phyloP scores from a whole-genome alignment of 345 rosid genomes.

The Citrus cavaleriei region DNA sequence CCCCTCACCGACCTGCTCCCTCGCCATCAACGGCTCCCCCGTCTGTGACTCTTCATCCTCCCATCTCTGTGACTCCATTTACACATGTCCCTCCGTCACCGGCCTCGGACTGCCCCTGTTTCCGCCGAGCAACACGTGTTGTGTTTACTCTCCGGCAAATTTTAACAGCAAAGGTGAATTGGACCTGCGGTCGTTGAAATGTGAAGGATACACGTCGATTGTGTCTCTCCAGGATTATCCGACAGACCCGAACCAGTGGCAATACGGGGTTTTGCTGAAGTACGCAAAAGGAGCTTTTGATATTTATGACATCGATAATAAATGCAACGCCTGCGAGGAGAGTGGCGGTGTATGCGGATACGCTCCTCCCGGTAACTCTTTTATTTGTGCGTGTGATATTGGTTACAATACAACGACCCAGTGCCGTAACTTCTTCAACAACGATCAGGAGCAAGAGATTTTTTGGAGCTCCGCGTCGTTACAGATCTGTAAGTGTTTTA shows the following conservation, averaged over 20 bases:
- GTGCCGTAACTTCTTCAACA: constrained; percentile 24
- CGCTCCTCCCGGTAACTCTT: constrained; percentile 25
- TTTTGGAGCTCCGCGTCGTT: constrained; percentile 16
- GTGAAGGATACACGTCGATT: constrained; percentile 38
- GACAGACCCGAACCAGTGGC: constrained; percentile 39
- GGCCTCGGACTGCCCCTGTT: constrained; percentile 34
- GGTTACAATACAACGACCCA: constrained; percentile 36
- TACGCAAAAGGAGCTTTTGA: constrained; percentile 42
- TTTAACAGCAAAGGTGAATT: constrained; percentile 38
- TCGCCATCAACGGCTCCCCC: constrained; percentile 31
- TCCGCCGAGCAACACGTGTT: constrained; percentile 41
- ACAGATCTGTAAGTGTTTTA: constrained; percentile 20
- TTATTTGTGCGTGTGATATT: constrained; percentile 29
- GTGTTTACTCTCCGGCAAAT: constrained; percentile 55
- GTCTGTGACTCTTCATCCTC: constrained; percentile 44
- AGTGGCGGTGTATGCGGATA: constrained; percentile 48
- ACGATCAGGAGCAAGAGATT: neutral
- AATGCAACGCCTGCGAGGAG: constrained; percentile 40
- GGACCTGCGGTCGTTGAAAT: constrained; percentile 26
- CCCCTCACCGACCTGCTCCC: constrained; percentile 31
- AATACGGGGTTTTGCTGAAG: constrained; percentile 45
- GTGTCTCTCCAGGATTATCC: constrained; percentile 35
- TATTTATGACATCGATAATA: constrained; percentile 28
- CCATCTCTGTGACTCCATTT: constrained; percentile 37
- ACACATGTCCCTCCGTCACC: constrained; percentile 42